A percentile compares a stretch with the other conserved stretches of the same genome.
These are phyloP conservation scores for Pichia ethanolica DNA, from an alignment of 805 yeast genomes.

Conservation along the genomic window DNA sequence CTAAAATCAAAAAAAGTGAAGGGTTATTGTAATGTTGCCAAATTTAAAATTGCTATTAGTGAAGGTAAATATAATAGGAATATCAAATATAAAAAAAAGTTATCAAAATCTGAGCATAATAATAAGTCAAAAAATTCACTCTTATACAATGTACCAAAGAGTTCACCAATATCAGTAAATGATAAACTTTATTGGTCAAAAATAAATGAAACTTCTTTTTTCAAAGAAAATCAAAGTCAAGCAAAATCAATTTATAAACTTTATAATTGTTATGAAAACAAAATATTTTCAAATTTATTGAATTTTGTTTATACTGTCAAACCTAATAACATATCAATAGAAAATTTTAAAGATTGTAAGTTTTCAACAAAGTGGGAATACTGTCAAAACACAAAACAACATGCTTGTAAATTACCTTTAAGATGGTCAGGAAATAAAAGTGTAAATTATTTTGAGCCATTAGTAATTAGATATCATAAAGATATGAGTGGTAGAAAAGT, in stretches of 20 bases:
- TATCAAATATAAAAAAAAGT: not conserved
- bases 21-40: not conserved
- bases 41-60: not conserved
- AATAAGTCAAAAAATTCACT: not conserved
- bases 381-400: not conserved
- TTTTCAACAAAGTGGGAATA: constrained; percentile 7
- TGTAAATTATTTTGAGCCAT: constrained; percentile 11
- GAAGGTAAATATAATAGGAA: not conserved
- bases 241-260: not conserved
- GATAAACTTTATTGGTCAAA: not conserved
- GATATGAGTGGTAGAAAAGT: constrained; percentile 11
- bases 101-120: not conserved
- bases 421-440: constrained; percentile 2
- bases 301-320: not conserved
- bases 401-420: constrained; percentile 2
- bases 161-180: too few relatives aligned
- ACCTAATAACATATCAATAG: constrained; percentile 4
- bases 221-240: not conserved
- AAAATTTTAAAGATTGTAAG: not conserved
- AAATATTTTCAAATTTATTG: not conserved
- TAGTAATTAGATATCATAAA: constrained; percentile 17
- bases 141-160: too few relatives aligned
- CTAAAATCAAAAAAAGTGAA: not conserved
- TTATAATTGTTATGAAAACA: not conserved
- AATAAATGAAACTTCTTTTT: not conserved